Conservation (phyloP, 2,329 filamentous ascomycete species). For the Colletotrichum noveboracense region DNA sequence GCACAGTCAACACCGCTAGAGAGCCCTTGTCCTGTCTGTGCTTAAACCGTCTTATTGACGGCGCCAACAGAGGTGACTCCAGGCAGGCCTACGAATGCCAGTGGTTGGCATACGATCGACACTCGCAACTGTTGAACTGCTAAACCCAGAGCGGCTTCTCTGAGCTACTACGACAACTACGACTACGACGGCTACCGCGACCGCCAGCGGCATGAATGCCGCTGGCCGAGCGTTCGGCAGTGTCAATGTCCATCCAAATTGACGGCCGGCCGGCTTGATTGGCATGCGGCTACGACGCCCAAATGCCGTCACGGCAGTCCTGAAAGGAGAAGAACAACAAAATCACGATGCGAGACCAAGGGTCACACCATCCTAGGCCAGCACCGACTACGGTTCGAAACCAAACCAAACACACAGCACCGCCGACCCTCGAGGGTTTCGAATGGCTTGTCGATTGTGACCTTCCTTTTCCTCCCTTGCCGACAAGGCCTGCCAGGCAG, state of each 20-base stretch:
- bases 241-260: neutral
- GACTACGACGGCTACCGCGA: neutral
- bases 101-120: slow-evolving; percentile 15
- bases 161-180: neutral
- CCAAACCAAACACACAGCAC: slow-evolving; percentile 1
- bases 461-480: neutral
- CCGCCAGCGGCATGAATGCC: neutral
- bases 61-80: neutral
- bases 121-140: neutral
- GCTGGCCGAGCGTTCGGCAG: neutral
- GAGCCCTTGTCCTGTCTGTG: slow-evolving; percentile 3
- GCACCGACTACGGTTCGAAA: slow-evolving; percentile 2
- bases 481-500: neutral
- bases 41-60: neutral
- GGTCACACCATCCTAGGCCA: neutral
- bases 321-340: neutral
- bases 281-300: neutral
- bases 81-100: neutral
- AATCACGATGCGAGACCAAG: neutral
- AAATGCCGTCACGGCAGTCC: neutral
- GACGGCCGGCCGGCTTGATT: neutral
- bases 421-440: neutral
- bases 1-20: neutral
- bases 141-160: neutral
- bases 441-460: neutral